phyloP scores from a whole-genome alignment of 345 rosid genomes.

The Xanthoceras sorbifolium region DNA sequence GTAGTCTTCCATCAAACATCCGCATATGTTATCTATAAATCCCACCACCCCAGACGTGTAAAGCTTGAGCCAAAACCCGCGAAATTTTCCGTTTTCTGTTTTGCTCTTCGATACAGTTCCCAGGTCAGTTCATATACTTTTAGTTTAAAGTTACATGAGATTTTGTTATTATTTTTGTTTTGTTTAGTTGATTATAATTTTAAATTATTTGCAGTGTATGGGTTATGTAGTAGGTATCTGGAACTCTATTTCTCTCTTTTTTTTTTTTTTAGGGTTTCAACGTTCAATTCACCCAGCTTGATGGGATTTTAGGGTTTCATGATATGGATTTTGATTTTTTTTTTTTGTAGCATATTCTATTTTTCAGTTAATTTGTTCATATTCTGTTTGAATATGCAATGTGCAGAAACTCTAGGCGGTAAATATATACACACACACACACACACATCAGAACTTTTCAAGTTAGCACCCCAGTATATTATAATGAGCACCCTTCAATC shows the following conservation, averaged over 20 bases:
- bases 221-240: not conserved
- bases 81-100: not conserved
- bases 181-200: not conserved
- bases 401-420: not conserved
- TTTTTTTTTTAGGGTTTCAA: constrained; percentile 20
- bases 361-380: not conserved
- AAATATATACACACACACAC: too few relatives aligned
- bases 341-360: not conserved
- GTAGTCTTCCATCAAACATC: not conserved
- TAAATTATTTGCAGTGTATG: not conserved
- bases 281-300: not conserved
- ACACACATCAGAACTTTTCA: too few relatives aligned
- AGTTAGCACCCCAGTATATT: too few relatives aligned
- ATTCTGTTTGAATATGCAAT: not conserved
- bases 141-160: not conserved
- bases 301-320: constrained; percentile 15
- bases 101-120: not conserved
- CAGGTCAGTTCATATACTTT: constrained; percentile 4
- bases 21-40: not conserved
- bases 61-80: constrained; percentile 9
- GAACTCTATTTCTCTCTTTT: not conserved
- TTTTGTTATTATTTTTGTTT: not conserved
- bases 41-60: constrained; percentile 8
- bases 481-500: too few relatives aligned
- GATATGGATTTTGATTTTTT: not conserved